Percentiles rank a stretch among this genome's conserved stretches.
Conservation (phyloP, 495 filamentous ascomycete species). For the Xylaria palmicola region DNA sequence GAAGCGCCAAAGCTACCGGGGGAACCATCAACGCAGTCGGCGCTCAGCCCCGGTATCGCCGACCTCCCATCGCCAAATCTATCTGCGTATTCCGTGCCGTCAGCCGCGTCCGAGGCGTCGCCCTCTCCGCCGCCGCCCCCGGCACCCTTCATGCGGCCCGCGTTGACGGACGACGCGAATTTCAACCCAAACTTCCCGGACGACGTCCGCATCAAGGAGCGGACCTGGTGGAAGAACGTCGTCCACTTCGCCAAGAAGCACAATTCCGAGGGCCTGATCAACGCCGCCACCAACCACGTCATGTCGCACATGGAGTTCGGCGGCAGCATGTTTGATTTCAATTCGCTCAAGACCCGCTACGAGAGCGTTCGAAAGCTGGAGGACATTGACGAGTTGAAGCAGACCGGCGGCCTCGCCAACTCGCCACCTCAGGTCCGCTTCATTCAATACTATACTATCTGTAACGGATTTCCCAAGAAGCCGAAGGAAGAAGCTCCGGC, state of each 20-base stretch:
- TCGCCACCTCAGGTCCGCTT: slow-evolving; percentile 61
- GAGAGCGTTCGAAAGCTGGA: slow-evolving; percentile 65
- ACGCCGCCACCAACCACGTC: slow-evolving; percentile 70
- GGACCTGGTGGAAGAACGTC: slow-evolving; percentile 63
- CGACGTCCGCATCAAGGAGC: slow-evolving; percentile 62
- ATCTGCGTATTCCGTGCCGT: slow-evolving; percentile 37
- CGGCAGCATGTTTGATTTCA: slow-evolving; percentile 72
- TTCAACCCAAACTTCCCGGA: slow-evolving; percentile 75
- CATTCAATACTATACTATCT: slow-evolving; percentile 87
- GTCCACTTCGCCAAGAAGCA: slow-evolving; percentile 82
- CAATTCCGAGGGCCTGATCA: slow-evolving; percentile 58
- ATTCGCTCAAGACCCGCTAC: slow-evolving; percentile 69
- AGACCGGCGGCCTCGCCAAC: slow-evolving; percentile 20
- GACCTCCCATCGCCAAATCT: slow-evolving; percentile 31
- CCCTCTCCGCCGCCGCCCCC: slow-evolving; percentile 23
- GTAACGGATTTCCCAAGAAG: slow-evolving; percentile 63
- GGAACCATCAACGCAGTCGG: slow-evolving; percentile 14
- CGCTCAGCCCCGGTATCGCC: slow-evolving; percentile 11
- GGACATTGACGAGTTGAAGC: slow-evolving; percentile 52
- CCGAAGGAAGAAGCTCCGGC: slow-evolving; percentile 25
- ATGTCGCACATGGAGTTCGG: slow-evolving; percentile 83
- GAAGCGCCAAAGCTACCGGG: slow-evolving; percentile 30
- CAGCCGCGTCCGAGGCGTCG: slow-evolving; percentile 25
- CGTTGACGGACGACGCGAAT: slow-evolving; percentile 53
- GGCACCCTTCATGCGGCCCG: slow-evolving; percentile 17